Percentiles rank a stretch among this genome's conserved stretches.
Conservation (phyloP, 192 early-diverging fungal species). For the Backusella westeae region DNA sequence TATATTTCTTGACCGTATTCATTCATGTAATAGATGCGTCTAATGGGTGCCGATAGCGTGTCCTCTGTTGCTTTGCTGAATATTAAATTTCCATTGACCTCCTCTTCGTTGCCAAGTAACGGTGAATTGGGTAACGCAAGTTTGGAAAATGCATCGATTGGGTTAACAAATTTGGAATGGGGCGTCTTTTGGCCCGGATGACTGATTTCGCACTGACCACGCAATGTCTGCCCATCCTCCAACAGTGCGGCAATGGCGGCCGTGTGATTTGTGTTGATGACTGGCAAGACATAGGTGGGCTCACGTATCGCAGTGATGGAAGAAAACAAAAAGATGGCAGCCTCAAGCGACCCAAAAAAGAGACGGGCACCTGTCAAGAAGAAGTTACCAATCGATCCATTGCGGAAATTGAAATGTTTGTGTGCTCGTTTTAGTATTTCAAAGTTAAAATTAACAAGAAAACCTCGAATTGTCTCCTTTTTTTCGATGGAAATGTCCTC, state of each 20-base stretch:
- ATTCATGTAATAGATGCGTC: conserved; percentile 70
- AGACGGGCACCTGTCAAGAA: conserved; percentile 75
- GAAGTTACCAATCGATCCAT: conserved; percentile 77
- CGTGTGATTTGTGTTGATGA: conserved; percentile 62
- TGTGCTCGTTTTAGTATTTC: conserved; percentile 62
- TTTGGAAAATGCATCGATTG: conserved; percentile 41
- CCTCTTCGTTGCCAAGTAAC: not conserved
- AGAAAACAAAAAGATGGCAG: conserved; percentile 74
- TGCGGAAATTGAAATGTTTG: conserved; percentile 67
- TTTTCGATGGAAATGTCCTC: conserved; percentile 50
- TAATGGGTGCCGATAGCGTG: conserved; percentile 50
- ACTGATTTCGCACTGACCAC: conserved; percentile 76
- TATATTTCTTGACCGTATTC: conserved; percentile 69
- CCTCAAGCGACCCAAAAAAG: conserved; percentile 67
- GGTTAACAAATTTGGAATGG: conserved; percentile 21
- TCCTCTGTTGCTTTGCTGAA: conserved; percentile 49
- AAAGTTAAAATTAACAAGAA: conserved; percentile 66
- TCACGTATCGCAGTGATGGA: conserved; percentile 65
- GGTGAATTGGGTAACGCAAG: conserved; percentile 34
- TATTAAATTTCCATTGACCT: conserved; percentile 42
- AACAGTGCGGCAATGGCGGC: conserved; percentile 67
- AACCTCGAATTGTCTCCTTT: conserved; percentile 70
- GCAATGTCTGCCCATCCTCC: conserved; percentile 59
- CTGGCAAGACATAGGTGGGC: conserved; percentile 65
- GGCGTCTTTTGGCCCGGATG: conserved; percentile 49